Evolutionary conservation across 352 stramenopile species (phyloP).

Genomic region (Globisporangium ultimum): DNA sequence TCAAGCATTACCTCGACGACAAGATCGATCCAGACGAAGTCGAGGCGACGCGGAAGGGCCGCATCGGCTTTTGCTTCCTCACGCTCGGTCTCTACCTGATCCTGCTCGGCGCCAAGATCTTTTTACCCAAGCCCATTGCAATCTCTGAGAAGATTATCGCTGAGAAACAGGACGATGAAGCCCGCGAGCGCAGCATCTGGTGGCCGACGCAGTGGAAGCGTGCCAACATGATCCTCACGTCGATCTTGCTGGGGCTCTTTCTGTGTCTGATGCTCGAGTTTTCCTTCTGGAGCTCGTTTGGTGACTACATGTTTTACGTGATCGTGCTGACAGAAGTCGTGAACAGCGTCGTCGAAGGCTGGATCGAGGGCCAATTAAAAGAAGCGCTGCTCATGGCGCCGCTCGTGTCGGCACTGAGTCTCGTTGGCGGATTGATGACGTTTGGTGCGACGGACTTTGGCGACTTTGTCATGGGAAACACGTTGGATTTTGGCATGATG

Average conservation of each 20-base stretch:
- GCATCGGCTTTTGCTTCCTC: slow-evolving; percentile 93
- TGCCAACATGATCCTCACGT: slow-evolving; percentile 94
- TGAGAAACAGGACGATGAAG: slow-evolving; percentile 75
- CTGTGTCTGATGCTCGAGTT: slow-evolving; percentile 94
- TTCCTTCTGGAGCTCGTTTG: slow-evolving; percentile 95
- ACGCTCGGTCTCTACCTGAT: slow-evolving; percentile 88
- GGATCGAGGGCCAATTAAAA: slow-evolving; percentile 89
- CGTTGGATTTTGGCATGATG: slow-evolving; percentile 94
- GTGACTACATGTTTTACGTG: slow-evolving; percentile 95
- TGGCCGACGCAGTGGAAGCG: slow-evolving; percentile 94
- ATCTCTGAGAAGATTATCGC: slow-evolving; percentile 88
- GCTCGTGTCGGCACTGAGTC: slow-evolving; percentile 84
- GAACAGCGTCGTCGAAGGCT: slow-evolving; percentile 79
- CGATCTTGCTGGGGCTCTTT: slow-evolving; percentile 90
- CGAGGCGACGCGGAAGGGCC: slow-evolving; percentile 66
- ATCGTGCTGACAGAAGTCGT: slow-evolving; percentile 93
- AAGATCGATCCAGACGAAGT: slow-evolving; percentile 80
- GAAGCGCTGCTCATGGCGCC: slow-evolving; percentile 91
- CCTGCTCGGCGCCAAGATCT: slow-evolving; percentile 84
- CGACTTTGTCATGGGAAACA: slow-evolving; percentile 95
- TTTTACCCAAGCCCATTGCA: slow-evolving; percentile 88
- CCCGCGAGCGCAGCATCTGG: slow-evolving; percentile 75
- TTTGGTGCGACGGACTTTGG: slow-evolving; percentile 96
- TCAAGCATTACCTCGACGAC: slow-evolving; percentile 85
- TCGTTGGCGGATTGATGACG: slow-evolving; percentile 92